Evolutionary conservation across 2,329 filamentous ascomycete genomes (phyloP).

Genomic region (Pseudodiploospora longispora): DNA sequence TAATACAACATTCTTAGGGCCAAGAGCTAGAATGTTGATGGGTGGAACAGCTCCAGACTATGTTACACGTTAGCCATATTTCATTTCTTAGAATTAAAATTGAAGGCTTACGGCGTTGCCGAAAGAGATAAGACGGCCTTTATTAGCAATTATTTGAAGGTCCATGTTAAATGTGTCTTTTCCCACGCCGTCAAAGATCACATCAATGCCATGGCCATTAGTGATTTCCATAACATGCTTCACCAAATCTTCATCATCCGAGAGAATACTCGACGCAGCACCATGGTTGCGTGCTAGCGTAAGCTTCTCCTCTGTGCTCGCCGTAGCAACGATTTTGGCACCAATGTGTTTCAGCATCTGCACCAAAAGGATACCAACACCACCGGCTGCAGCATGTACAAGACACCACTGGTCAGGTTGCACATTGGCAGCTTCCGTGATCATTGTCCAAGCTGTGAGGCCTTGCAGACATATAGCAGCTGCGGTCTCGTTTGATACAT

Average conservation of each 20-base stretch:
- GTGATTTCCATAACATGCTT: conserved; percentile 61
- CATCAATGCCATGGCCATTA: conserved; percentile 61
- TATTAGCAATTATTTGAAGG: conserved; percentile 64
- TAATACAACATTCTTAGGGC: conserved; percentile 69
- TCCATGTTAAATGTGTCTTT: conserved; percentile 76
- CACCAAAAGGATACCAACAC: conserved; percentile 66
- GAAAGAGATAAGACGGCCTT: conserved; percentile 71
- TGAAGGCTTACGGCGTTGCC: conserved; percentile 60
- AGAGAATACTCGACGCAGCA: conserved; percentile 65
- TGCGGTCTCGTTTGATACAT: conserved; percentile 51
- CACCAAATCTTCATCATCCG: conserved; percentile 48
- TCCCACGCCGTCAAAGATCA: conserved; percentile 80
- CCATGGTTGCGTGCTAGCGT: conserved; percentile 61
- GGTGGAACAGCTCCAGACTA: conserved; percentile 65
- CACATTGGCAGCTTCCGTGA: conserved; percentile 69
- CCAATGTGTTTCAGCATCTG: conserved; percentile 67
- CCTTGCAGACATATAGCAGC: conserved; percentile 71
- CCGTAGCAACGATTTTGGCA: conserved; percentile 72
- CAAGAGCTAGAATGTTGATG: conserved; percentile 46
- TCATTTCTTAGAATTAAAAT: too few relatives aligned
- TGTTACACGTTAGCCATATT: conserved; percentile 6
- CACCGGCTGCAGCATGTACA: conserved; percentile 82
- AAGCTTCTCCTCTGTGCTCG: conserved; percentile 64
- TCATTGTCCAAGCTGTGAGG: conserved; percentile 71
- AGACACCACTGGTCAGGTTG: conserved; percentile 73